A percentile compares a stretch with the other conserved stretches of the same genome.
Conservation (phyloP, 306 rosid species). For the Mucuna pruriens region DNA sequence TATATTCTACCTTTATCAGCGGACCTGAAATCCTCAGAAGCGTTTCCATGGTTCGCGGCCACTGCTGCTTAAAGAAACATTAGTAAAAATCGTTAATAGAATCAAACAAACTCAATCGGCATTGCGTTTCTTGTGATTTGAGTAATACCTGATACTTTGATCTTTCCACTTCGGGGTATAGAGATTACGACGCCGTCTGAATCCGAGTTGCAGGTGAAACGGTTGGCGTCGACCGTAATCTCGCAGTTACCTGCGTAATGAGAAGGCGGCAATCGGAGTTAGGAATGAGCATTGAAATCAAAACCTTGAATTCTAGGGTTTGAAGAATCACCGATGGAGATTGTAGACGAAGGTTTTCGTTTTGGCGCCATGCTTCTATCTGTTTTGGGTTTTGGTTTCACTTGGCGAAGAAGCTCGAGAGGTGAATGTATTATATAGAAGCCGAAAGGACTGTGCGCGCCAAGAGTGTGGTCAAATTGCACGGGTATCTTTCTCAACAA, state of each 20-base stretch:
- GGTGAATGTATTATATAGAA: neutral
- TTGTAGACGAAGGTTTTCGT: constrained; percentile 49
- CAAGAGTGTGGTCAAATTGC: neutral
- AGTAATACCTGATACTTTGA: constrained; percentile 57
- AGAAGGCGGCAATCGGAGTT: constrained; percentile 7
- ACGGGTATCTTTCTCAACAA: neutral
- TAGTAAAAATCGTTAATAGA: constrained; percentile 19
- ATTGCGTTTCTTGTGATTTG: neutral
- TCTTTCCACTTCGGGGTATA: constrained; percentile 49
- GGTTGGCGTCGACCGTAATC: constrained; percentile 58
- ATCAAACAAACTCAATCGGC: neutral
- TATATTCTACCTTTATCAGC: constrained; percentile 40
- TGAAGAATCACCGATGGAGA: constrained; percentile 60
- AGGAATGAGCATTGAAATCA: neutral
- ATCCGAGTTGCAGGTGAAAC: constrained; percentile 58
- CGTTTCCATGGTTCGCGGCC: constrained; percentile 36
- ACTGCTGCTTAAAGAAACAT: constrained; percentile 31
- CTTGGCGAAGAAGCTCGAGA: neutral
- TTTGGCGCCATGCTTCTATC: constrained; percentile 60
- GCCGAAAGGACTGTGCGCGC: constrained; percentile 2
- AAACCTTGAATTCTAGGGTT: constrained; percentile 27
- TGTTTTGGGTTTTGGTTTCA: neutral
- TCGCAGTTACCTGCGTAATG: constrained; percentile 63
- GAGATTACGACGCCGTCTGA: constrained; percentile 53
- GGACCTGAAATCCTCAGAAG: constrained; percentile 20